These are phyloP conservation scores for Fremontodendron californicum DNA, from an alignment of 345 rosid genomes.

Conservation along the genomic window DNA sequence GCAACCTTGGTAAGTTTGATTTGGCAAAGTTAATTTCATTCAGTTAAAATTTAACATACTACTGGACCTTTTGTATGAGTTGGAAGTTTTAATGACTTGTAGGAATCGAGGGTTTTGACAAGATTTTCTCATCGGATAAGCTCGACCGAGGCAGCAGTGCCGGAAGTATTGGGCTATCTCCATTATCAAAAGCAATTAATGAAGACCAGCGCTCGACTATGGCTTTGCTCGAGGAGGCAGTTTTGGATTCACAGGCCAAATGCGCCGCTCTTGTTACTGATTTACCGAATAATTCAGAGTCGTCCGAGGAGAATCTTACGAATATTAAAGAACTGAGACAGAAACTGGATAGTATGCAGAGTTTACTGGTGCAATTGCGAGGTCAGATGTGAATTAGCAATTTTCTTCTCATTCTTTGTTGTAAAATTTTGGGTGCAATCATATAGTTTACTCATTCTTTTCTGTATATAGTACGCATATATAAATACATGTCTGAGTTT, in stretches of 20 bases:
- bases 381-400: conserved; percentile 40
- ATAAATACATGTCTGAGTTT: conserved; percentile 12
- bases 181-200: conserved; percentile 23
- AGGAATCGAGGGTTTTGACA: conserved; percentile 87
- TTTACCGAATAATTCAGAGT: conserved; percentile 36
- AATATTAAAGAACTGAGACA: conserved; percentile 49
- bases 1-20: conserved; percentile 74
- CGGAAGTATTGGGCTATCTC: conserved; percentile 34
- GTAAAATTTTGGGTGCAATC: conserved; percentile 25
- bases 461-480: conserved; percentile 31
- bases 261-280: conserved; percentile 51
- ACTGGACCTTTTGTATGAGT: not conserved
- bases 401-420: not conserved
- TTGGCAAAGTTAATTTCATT: not conserved
- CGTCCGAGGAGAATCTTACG: conserved; percentile 31
- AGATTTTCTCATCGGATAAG: conserved; percentile 56
- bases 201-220: conserved; percentile 38
- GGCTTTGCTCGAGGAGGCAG: conserved; percentile 67
- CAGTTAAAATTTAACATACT: not conserved
- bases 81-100: conserved; percentile 20
- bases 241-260: conserved; percentile 55
- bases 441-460: conserved; percentile 30
- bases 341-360: conserved; percentile 67
- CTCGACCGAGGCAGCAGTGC: conserved; percentile 43
- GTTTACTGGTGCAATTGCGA: conserved; percentile 55